Base-by-base conservation (phyloP, 495 filamentous ascomycete species). In the Emericellopsis terricola region DNA sequence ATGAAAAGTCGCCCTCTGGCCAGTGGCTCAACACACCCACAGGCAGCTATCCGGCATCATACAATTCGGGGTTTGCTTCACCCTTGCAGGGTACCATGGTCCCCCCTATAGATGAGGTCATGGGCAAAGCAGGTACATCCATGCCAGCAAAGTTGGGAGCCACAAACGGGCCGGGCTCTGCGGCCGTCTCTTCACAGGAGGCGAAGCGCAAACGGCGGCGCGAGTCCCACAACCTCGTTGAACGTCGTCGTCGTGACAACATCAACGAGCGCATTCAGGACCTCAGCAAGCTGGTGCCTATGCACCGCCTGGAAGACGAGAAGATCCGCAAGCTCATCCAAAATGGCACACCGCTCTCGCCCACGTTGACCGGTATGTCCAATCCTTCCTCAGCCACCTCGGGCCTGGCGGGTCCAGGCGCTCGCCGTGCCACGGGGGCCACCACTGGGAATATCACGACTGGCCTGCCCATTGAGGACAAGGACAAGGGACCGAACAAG, bases 211-310 rank as follows among this genome's bases (percentile, higher is more conserved):
- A 85, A 45, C 68, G 85, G 39, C 71, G 89, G 31, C 73, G 89
- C 13, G 89, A 94, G 45, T 94, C 86, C 1, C 89, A 97, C 58
- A 97, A 97, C 46, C 64, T 92, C 29, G 89, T 97, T 8, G 89
- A 97, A 52, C 81, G 89, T 33, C 76, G 89, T 20, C 78, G 89
- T 30, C 73, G 89, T 29, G 89, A 97, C 55, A 94, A 97, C 43
- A 97, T 97, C 63, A 97, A 97, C 46, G 89, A 97, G 51, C 72
- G 89, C 5, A 97, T 97, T 38, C 87, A 96, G 43, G 89, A 97
- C 44, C 68, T 97, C 3, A 89, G 83, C 42, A 81, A 85, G 46
- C 69, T 97, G 1, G 89, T 97, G 8, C 89, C 89, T 15, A 65
- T 75, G 41, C 89, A 97, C 50, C 77, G 89, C 11, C 66, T 97